Conservation (phyloP, 441 rosid genomes). For the Gossypium davidsonii region DNA sequence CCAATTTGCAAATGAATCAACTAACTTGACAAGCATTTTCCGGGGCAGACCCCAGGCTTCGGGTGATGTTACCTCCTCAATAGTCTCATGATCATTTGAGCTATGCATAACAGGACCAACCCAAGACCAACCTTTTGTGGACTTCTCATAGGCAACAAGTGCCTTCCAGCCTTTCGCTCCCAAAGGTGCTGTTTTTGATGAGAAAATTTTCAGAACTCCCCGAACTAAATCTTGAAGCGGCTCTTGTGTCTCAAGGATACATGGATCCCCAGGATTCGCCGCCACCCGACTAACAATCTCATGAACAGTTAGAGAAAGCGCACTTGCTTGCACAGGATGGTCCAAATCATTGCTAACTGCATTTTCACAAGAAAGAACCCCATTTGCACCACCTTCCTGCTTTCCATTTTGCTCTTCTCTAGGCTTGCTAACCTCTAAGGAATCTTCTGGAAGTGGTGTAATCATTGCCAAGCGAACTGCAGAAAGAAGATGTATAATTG, state of each 20-base stretch:
- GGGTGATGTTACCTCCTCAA: slow-evolving; percentile 90
- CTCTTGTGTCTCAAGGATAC: slow-evolving; percentile 91
- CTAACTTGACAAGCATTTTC: slow-evolving; percentile 95
- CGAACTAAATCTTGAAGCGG: slow-evolving; percentile 93
- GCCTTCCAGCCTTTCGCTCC: slow-evolving; percentile 98
- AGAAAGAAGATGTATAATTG: slow-evolving; percentile 90
- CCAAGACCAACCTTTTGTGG: slow-evolving; percentile 93
- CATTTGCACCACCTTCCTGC: slow-evolving; percentile 42
- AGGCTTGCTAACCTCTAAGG: slow-evolving; percentile 50
- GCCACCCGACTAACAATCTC: slow-evolving; percentile 84
- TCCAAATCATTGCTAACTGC: slow-evolving; percentile 37
- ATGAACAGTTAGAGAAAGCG: slow-evolving; percentile 72
- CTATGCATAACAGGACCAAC: slow-evolving; percentile 59
- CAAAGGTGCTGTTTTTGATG: slow-evolving; percentile 89
- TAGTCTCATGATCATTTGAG: slow-evolving; percentile 55
- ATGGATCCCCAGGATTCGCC: slow-evolving; percentile 93
- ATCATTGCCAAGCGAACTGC: slow-evolving; percentile 91
- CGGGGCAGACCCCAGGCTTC: slow-evolving; percentile 94
- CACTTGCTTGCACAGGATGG: slow-evolving; percentile 35
- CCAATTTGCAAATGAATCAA: slow-evolving; percentile 96
- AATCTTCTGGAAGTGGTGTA: slow-evolving; percentile 56
- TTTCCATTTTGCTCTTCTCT: slow-evolving; percentile 42
- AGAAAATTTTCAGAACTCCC: slow-evolving; percentile 89
- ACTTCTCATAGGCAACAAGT: slow-evolving; percentile 70
- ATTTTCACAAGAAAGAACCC: slow-evolving; percentile 40